Base-by-base conservation (phyloP, 2,329 filamentous ascomycete genomes). In the Pseudogymnoascus sp. region DNA sequence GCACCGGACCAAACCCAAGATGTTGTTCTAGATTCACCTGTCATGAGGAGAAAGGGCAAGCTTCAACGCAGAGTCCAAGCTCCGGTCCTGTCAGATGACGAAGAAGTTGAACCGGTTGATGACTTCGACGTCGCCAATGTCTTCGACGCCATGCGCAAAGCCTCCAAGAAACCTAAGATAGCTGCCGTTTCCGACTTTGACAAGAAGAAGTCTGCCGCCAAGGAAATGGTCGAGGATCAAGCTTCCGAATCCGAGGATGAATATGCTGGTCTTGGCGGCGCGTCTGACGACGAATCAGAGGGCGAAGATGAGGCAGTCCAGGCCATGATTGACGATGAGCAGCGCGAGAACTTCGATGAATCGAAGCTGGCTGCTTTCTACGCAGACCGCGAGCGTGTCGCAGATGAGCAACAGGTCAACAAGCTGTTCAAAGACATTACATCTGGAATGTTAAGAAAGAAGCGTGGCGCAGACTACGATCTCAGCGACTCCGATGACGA, bases 171-270 rank as follows among this genome's bases (percentile, higher is more conserved):
- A 68, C 83, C 83, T 68, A 78, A 81, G 59, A 8, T 9, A 9
- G 75, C 77, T 5, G 70, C 71, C 7, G 69, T 71, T n/a, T 78
- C 81, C 13, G 78, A 79, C 1, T 96, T 92, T 68, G 83, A 96
- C 75, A 90, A 88, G 74, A 92, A 91, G 74, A 92, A 88, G 72
- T 95, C 90, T 76, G 87, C 89, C 71, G 93, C 92, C 0, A 92
- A 86, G 69, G 86, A 88, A 24, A 89, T 96, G 82, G 81, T 99
- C 37, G 84, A 97, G 66, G 94, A 97, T 67, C 92, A 96, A 71
- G 93, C 94, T 64, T 90, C 96, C 69, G 94, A 99, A 75, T 99
- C 94, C 0, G 95, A 99, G 71, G 94, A 99, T 72, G 94, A 99
- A 74, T 99, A 97, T 72, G 93, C 92, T 39, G 94, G 94, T 4